These are phyloP conservation scores for Aspergillus luchuensis DNA, from an alignment of 2,329 filamentous ascomycete genomes.

Conservation along the genomic window DNA sequence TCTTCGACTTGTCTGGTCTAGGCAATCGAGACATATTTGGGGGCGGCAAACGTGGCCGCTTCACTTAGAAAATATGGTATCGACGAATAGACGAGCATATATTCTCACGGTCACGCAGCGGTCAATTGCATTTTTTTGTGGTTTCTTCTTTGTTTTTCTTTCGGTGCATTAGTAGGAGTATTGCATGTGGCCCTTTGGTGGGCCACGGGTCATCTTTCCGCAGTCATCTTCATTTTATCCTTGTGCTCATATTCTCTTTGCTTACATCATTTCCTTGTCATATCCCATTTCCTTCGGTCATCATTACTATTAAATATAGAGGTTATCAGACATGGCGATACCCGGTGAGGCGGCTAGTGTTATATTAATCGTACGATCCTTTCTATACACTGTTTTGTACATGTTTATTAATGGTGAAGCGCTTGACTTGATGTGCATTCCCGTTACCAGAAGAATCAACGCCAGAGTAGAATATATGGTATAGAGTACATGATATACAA, in stretches of 20 bases:
- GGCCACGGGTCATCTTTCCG: slow-evolving; percentile 21
- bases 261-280: slow-evolving; percentile 17
- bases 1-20: slow-evolving; percentile 52
- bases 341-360: slow-evolving; percentile 37
- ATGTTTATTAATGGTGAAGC: slow-evolving; percentile 7
- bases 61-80: slow-evolving; percentile 40
- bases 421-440: slow-evolving; percentile 6
- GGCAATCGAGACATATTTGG: slow-evolving; percentile 48
- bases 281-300: slow-evolving; percentile 10
- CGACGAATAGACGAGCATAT: slow-evolving; percentile 37
- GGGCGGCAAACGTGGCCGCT: slow-evolving; percentile 52
- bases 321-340: slow-evolving; percentile 39
- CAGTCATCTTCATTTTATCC: slow-evolving; percentile 15
- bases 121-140: slow-evolving; percentile 28
- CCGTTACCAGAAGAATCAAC: not conserved
- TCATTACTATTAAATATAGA: slow-evolving; percentile 36
- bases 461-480: slow-evolving; percentile 4
- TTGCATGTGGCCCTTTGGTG: slow-evolving; percentile 31
- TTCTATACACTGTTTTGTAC: slow-evolving; percentile 8
- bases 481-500: slow-evolving; percentile 6
- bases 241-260: slow-evolving; percentile 12
- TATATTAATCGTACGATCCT: slow-evolving; percentile 13
- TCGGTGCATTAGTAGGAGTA: slow-evolving; percentile 38
- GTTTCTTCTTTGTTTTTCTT: slow-evolving; percentile 27
- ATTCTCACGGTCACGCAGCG: slow-evolving; percentile 38